Evolutionary conservation across 306 rosid genomes (phyloP).

Genomic region (Dryas octopetala): DNA sequence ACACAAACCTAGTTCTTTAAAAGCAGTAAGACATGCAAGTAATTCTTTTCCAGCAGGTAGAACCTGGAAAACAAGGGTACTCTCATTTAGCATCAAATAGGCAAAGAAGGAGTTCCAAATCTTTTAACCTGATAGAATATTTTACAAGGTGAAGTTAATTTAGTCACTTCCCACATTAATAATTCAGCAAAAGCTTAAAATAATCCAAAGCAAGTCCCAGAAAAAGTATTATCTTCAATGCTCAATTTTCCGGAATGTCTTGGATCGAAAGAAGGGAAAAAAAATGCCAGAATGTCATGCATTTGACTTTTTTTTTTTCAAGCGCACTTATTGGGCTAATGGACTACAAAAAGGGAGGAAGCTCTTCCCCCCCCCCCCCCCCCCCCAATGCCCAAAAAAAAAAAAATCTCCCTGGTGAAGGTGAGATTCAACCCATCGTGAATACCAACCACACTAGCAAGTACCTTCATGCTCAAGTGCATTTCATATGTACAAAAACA

Average conservation of each 20-base stretch:
- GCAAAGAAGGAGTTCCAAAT: conserved; percentile 19
- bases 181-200: neutral
- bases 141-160: neutral
- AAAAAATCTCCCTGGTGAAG: neutral
- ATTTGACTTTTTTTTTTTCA: neutral
- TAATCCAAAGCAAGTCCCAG: neutral
- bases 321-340: neutral
- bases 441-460: neutral
- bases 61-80: conserved; percentile 54
- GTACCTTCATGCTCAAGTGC: neutral
- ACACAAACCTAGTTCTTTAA: conserved; percentile 68
- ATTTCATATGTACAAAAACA: conserved; percentile 18
- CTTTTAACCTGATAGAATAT: neutral
- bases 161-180: neutral
- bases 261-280: neutral
- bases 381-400: too few relatives aligned
- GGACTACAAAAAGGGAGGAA: neutral
- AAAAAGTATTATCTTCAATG: neutral
- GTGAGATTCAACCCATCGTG: neutral
- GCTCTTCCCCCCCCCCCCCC: too few relatives aligned
- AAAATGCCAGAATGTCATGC: neutral
- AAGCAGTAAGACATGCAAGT: conserved; percentile 73
- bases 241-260: neutral
- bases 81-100: conserved; percentile 18
- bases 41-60: conserved; percentile 89